Evolutionary conservation across 768 basidiomycete species (phyloP), one percentile per base, ranked within the genome.

Genomic region (Hygrophorus pudorinus): DNA sequence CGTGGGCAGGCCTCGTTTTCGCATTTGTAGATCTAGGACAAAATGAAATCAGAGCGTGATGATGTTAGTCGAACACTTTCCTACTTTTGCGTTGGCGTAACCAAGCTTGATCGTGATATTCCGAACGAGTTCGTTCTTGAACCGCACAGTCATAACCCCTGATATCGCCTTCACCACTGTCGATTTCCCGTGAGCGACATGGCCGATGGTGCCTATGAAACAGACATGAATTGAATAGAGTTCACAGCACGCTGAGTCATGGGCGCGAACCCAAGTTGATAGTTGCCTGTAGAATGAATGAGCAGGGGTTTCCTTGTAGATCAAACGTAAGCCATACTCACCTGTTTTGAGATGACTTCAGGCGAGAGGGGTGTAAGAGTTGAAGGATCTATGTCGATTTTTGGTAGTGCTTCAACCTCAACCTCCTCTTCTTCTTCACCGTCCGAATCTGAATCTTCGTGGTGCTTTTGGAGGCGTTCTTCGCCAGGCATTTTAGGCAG

Each of bases 51-150:
- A 45, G 52, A 51, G 57, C 46, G 45, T 49, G 49, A 37, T 31
- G 38, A 14, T 31, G 16, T 18, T 17, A 2, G 35, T 4, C 21
- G 27, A 35, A 42, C 46, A 45, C 52, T 36, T 44, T 65, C 79
- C 53, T 52, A 93, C 92, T 69, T 98, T 99, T 34, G 96, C 96
- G 56, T 99, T 99, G 37, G 96, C 96, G 60, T 98, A 99, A 48
- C 96, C 96, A 38, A 99, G 77, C 70, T 99, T 97, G 70, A 99
- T 99, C 16, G 94, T 99, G 56, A 98, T 99, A 66, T 99, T 99
- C 50, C 94, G 74, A 48, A 98, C 96, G 45, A 98, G 79, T 65
- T 99, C 96, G 65, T 97, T 98, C 74, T 99, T 99, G 67, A 99
- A 98, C 55, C 94, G 78, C 38, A 98, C 96, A 13, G 96, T 98